A percentile compares a stretch with the other conserved stretches of the same genome.
These are phyloP conservation scores for Torulaspora pretoriensis DNA, from an alignment of 1,139 yeast species.

Conservation along the genomic window DNA sequence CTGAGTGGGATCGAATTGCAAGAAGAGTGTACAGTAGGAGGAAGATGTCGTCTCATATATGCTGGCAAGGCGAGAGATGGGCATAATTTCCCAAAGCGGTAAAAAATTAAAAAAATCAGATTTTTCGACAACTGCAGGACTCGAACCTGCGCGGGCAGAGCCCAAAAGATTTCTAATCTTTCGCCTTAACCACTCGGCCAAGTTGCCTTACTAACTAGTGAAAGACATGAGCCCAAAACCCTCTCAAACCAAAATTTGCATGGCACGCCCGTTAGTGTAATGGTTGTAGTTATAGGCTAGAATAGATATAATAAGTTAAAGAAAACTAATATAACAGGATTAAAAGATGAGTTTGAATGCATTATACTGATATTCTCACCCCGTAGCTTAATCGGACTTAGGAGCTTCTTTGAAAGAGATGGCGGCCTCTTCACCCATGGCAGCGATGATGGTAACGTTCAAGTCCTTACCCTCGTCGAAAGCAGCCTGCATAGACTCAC, in stretches of 20 bases:
- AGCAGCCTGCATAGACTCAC: constrained; percentile 84
- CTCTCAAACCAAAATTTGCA: not conserved
- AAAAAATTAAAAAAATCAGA: constrained; percentile 15
- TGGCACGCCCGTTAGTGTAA: not conserved
- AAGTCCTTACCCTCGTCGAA: constrained; percentile 98
- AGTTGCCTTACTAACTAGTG: constrained; percentile 37
- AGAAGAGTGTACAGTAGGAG: not conserved
- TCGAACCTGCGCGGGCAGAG: constrained; percentile 42
- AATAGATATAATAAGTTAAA: not conserved
- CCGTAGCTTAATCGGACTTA: constrained; percentile 44
- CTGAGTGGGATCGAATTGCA: not conserved
- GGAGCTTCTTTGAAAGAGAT: constrained; percentile 98
- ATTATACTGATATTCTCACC: constrained; percentile 1
- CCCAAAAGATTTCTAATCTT: constrained; percentile 52
- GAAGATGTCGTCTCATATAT: too few species aligned
- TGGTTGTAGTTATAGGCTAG: constrained; percentile 2
- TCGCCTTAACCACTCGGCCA: constrained; percentile 56
- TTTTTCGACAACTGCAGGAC: constrained; percentile 38
- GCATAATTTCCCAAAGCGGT: constrained; percentile 5
- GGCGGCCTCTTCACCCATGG: constrained; percentile 99
- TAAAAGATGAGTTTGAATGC: constrained; percentile 4
- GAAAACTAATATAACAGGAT: constrained; percentile 12
- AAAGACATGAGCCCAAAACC: not conserved
- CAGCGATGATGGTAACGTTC: constrained; percentile 89
- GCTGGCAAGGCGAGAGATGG: not conserved